Percentiles rank a stretch among this genome's conserved stretches.
Conservation (phyloP, 805 yeast genomes). For the Starmerella floricola region DNA sequence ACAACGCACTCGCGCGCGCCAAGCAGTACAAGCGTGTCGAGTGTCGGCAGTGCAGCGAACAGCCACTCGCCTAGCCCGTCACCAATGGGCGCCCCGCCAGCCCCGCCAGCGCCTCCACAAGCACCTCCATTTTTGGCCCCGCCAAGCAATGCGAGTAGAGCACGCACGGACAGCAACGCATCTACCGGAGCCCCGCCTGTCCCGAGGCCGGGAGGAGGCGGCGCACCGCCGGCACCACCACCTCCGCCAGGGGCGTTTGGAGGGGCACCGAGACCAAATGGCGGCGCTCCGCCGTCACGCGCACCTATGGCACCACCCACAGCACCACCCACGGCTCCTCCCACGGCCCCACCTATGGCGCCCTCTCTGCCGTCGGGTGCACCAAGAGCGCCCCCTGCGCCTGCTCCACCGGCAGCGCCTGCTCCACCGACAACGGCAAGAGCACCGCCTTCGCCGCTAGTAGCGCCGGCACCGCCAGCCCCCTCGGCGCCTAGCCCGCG, state of each 20-base stretch:
- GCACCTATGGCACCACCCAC: conserved; percentile 23
- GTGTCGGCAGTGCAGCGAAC: no score
- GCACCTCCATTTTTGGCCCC: not conserved
- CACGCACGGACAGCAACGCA: not conserved
- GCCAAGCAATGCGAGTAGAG: not conserved
- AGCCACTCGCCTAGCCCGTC: not conserved
- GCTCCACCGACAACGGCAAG: conserved; percentile 8
- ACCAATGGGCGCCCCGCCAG: not conserved
- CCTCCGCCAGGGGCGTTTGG: not conserved
- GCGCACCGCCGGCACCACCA: conserved; percentile 2
- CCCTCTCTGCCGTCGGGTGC: conserved; percentile 1
- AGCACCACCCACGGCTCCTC: conserved; percentile 26
- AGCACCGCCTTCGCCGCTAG: conserved; percentile 12
- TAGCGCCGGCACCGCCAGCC: conserved; percentile 22
- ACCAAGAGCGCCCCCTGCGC: conserved; percentile 21
- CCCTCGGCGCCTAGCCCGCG: conserved; percentile 21
- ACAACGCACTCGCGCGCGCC: conserved; percentile 7
- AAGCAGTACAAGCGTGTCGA: conserved; percentile 5
- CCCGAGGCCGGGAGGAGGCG: not conserved
- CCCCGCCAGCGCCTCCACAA: not conserved
- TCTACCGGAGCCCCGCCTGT: conserved; percentile 1
- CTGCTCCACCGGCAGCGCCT: conserved; percentile 19
- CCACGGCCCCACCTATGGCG: conserved; percentile 25
- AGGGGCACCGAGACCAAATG: not conserved
- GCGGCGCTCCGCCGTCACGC: conserved; percentile 10